These are phyloP conservation scores for Blastobotrys indianensis DNA, from an alignment of 1,139 yeast species.

Conservation along the genomic window DNA sequence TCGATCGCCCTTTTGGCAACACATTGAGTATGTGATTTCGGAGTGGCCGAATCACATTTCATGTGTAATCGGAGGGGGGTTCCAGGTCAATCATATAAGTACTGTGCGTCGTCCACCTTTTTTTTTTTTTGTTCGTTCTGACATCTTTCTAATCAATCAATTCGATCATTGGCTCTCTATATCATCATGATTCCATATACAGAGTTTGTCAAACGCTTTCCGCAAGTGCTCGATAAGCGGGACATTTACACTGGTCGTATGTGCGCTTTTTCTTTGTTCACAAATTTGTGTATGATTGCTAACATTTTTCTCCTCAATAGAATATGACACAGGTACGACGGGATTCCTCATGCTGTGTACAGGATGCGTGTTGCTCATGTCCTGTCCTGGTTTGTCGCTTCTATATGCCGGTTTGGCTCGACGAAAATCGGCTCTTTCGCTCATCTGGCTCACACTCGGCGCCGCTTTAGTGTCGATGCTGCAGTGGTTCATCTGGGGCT, in stretches of 20 bases:
- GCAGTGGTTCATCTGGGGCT: slow-evolving; percentile 99
- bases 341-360: slow-evolving; percentile 49
- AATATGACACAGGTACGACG: slow-evolving; percentile 44
- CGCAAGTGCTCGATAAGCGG: too few species aligned
- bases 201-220: not conserved
- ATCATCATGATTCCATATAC: slow-evolving; percentile 6
- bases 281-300: too few species aligned
- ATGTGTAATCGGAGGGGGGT: too few species aligned
- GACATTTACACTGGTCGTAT: too few species aligned
- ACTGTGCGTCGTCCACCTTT: not conserved
- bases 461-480: slow-evolving; percentile 72
- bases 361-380: slow-evolving; percentile 82
- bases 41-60: too few species aligned
- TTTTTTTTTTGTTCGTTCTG: slow-evolving; percentile 4
- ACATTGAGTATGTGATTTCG: too few species aligned
- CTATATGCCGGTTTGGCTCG: slow-evolving; percentile 90
- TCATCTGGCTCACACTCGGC: slow-evolving; percentile 78
- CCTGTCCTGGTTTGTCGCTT: slow-evolving; percentile 83
- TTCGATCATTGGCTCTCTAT: slow-evolving; percentile 10
- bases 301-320: too few species aligned
- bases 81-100: too few species aligned
- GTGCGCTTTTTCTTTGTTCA: too few species aligned
- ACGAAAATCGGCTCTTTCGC: slow-evolving; percentile 81
- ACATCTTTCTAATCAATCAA: not conserved
- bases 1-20: too few species aligned